Evolutionary conservation across 495 filamentous ascomycete genomes (phyloP).

Genomic region (Talaromyces liani): DNA sequence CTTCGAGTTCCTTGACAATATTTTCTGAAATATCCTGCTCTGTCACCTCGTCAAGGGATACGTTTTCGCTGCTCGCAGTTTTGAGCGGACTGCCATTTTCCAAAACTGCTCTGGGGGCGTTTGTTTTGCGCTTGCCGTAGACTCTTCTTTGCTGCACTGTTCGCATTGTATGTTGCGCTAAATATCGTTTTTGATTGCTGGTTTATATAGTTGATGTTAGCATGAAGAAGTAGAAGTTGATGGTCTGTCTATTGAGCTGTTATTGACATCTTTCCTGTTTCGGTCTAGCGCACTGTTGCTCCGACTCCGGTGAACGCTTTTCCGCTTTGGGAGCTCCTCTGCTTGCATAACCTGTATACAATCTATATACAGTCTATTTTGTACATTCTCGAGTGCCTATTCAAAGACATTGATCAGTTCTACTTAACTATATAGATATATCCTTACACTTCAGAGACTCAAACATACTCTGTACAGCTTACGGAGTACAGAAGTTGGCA

Average conservation of each 20-base stretch:
- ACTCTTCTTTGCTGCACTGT: conserved; percentile 26
- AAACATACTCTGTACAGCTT: neutral
- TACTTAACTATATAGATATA: neutral
- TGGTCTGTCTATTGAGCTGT: neutral
- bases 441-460: neutral
- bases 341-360: neutral
- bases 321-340: conserved; percentile 3
- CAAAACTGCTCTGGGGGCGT: conserved; percentile 35
- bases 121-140: conserved; percentile 35
- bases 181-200: no score
- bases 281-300: conserved; percentile 22
- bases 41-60: conserved; percentile 2
- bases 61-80: neutral
- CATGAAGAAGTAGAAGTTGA: neutral
- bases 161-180: no score
- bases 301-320: conserved; percentile 1
- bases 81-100: conserved; percentile 29
- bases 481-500: neutral
- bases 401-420: neutral
- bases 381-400: neutral
- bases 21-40: neutral
- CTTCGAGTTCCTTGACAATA: conserved; percentile 21
- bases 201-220: neutral
- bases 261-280: conserved; percentile 25
- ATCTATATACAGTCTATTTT: neutral